phyloP scores from a whole-genome alignment of 2,329 filamentous ascomycete species.

The Fusarium sp. region DNA sequence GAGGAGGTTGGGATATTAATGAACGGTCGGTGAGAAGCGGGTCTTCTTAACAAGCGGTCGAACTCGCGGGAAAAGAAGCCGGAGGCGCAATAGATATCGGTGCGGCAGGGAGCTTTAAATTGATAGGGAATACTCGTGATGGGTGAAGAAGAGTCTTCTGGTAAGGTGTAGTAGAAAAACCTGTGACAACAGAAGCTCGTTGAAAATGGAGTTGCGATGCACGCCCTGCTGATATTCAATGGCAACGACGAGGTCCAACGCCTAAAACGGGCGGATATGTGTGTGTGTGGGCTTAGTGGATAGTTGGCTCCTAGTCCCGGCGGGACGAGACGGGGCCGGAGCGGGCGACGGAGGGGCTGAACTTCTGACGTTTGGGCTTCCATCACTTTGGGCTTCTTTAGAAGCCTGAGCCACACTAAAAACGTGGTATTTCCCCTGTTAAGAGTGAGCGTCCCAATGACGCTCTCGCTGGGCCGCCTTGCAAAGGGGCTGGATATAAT shows the following conservation, averaged over 20 bases:
- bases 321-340: slow-evolving; percentile 43
- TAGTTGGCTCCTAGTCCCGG: slow-evolving; percentile 43
- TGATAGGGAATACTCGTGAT: slow-evolving; percentile 25
- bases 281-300: slow-evolving; percentile 46
- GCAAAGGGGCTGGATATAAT: slow-evolving; percentile 39
- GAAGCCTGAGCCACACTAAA: slow-evolving; percentile 45
- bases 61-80: slow-evolving; percentile 40
- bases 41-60: slow-evolving; percentile 46
- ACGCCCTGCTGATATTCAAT: slow-evolving; percentile 48
- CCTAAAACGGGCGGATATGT: slow-evolving; percentile 43
- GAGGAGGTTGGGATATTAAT: slow-evolving; percentile 46
- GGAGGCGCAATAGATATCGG: slow-evolving; percentile 32
- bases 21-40: slow-evolving; percentile 48
- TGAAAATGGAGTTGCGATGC: slow-evolving; percentile 42
- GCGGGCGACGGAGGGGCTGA: slow-evolving; percentile 40
- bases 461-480: slow-evolving; percentile 40
- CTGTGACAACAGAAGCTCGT: slow-evolving; percentile 35
- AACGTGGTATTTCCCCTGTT: slow-evolving; percentile 26
- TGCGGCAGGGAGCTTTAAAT: slow-evolving; percentile 18
- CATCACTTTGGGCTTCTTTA: slow-evolving; percentile 37
- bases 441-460: slow-evolving; percentile 31
- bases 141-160: slow-evolving; percentile 8
- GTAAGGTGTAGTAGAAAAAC: slow-evolving; percentile 37
- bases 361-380: slow-evolving; percentile 38
- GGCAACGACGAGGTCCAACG: slow-evolving; percentile 38